Conservation (phyloP, 441 rosid species). For the Sinapis alba region DNA sequence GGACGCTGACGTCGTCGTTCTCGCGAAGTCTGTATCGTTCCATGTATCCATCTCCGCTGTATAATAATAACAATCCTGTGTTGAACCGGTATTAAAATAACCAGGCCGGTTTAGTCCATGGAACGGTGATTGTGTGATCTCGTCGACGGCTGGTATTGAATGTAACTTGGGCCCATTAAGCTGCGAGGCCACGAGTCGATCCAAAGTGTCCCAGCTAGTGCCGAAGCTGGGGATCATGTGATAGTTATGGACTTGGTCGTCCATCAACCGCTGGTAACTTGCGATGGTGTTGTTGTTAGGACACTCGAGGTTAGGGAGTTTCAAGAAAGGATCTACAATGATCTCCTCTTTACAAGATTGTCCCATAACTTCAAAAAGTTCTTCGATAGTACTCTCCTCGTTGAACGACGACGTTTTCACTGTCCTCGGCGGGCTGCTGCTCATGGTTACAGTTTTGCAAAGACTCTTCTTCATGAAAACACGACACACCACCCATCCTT, state of each 20-base stretch:
- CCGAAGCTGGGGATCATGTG: constrained; percentile 45
- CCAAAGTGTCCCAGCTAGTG: constrained; percentile 59
- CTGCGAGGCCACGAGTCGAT: constrained; percentile 66
- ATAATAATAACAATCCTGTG: constrained; percentile 35
- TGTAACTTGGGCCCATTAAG: constrained; percentile 61
- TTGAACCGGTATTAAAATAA: constrained; percentile 38
- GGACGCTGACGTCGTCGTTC: constrained; percentile 36
- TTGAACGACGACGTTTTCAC: constrained; percentile 42
- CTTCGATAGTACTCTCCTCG: constrained; percentile 48
- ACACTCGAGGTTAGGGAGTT: constrained; percentile 62
- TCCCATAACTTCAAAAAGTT: constrained; percentile 52
- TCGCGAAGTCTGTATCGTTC: constrained; percentile 18
- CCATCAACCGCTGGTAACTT: constrained; percentile 38
- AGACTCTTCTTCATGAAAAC: constrained; percentile 61
- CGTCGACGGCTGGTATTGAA: constrained; percentile 11
- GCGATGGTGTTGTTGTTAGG: constrained; percentile 38
- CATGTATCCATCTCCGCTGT: constrained; percentile 54
- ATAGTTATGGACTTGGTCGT: constrained; percentile 35
- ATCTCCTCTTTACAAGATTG: constrained; percentile 51
- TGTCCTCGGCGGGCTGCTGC: constrained; percentile 29
- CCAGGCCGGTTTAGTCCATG: constrained; percentile 31
- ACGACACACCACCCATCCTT: constrained; percentile 71
- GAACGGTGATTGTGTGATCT: constrained; percentile 42
- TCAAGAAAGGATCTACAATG: constrained; percentile 46
- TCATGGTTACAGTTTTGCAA: constrained; percentile 40